Conservation (phyloP, 1,284 basidiomycete species). For the Wolfiporia cocos region DNA sequence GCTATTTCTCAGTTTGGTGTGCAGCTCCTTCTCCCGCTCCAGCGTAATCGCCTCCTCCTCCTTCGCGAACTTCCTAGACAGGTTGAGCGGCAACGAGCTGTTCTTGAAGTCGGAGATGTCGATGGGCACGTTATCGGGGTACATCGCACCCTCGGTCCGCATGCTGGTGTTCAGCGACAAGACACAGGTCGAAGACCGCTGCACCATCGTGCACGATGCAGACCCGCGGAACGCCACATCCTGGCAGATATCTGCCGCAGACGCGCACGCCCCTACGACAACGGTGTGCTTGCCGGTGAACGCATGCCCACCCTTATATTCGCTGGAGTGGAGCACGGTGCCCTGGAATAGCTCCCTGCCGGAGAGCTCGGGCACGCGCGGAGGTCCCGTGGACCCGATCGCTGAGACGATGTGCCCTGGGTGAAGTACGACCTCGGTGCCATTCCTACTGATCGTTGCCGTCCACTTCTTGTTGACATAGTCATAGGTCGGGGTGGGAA, state of each 20-base stretch:
- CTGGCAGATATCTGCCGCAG: constrained; percentile 38
- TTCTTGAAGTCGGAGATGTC: constrained; percentile 41
- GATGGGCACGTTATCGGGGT: constrained; percentile 34
- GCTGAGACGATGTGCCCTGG: constrained; percentile 55
- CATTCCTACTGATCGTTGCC: constrained; percentile 37
- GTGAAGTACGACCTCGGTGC: constrained; percentile 34
- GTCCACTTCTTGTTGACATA: constrained; percentile 38
- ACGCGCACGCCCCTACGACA: constrained; percentile 46
- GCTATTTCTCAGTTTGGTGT: constrained; percentile 47
- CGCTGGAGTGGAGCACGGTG: constrained; percentile 34
- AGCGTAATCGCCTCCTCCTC: constrained; percentile 16
- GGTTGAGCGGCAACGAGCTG: constrained; percentile 31
- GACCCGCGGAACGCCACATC: constrained; percentile 36
- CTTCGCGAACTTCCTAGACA: constrained; percentile 28
- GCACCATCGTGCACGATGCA: constrained; percentile 24
- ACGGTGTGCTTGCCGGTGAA: constrained; percentile 41
- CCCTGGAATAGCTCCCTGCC: constrained; percentile 34
- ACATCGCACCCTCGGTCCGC: constrained; percentile 14
- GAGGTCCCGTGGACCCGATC: constrained; percentile 43
- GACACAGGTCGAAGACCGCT: constrained; percentile 24
- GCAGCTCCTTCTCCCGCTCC: constrained; percentile 33
- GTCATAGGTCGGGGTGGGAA: constrained; percentile 32
- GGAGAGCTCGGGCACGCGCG: constrained; percentile 39
- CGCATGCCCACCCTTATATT: constrained; percentile 34
- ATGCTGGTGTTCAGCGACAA: neutral